These are phyloP conservation scores for Moesziomyces sp. DNA, from an alignment of 1,284 basidiomycete genomes.

Conservation along the genomic window DNA sequence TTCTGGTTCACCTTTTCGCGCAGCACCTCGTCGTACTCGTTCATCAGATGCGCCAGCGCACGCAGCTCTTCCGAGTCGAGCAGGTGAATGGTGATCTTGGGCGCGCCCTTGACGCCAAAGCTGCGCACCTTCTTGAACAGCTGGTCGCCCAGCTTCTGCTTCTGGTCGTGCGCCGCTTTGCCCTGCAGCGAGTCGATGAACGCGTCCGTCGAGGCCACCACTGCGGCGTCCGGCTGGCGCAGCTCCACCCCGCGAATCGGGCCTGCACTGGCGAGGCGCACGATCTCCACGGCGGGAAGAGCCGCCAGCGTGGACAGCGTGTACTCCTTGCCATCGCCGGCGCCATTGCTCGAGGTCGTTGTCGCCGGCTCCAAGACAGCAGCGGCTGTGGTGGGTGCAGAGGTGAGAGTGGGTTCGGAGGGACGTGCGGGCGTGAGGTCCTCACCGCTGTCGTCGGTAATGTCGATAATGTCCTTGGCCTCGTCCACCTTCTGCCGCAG, in stretches of 20 bases:
- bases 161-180: slow-evolving; percentile 76
- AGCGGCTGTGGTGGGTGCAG: slow-evolving; percentile 5
- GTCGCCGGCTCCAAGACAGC: slow-evolving; percentile 11
- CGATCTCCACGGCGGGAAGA: slow-evolving; percentile 73
- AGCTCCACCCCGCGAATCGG: slow-evolving; percentile 74
- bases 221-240: slow-evolving; percentile 77
- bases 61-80: slow-evolving; percentile 85
- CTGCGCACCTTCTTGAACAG: slow-evolving; percentile 79
- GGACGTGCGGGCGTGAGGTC: slow-evolving; percentile 8
- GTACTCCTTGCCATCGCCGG: slow-evolving; percentile 1
- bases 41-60: slow-evolving; percentile 83
- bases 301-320: slow-evolving; percentile 72
- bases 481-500: slow-evolving; percentile 81
- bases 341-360: no score
- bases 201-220: slow-evolving; percentile 77
- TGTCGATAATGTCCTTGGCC: slow-evolving; percentile 76
- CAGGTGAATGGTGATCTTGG: slow-evolving; percentile 74
- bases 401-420: neutral
- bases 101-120: slow-evolving; percentile 80
- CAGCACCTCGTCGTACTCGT: slow-evolving; percentile 81
- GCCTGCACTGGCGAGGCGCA: slow-evolving; percentile 74
- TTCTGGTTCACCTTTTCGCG: slow-evolving; percentile 72
- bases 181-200: slow-evolving; percentile 79
- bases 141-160: slow-evolving; percentile 73
- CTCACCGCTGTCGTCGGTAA: slow-evolving; percentile 67